Conservation (phyloP, 257 asterid species). For the Orobanche coerulescens region DNA sequence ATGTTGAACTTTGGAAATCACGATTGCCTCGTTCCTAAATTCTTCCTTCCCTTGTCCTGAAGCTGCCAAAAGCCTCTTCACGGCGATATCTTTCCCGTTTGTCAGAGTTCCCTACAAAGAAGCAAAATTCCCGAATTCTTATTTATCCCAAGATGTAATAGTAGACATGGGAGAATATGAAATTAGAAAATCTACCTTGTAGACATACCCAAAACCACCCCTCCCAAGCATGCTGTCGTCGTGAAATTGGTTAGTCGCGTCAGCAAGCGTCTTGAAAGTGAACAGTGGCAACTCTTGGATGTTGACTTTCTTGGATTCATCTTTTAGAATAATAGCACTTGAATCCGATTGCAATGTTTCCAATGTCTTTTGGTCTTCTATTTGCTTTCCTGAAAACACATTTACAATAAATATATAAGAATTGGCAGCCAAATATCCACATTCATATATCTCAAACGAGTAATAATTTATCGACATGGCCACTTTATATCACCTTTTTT, state of each 20-base stretch:
- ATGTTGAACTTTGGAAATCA: constrained; percentile 40
- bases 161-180: too few species aligned
- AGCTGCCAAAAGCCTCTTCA: constrained; percentile 32
- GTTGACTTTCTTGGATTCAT: constrained; percentile 16
- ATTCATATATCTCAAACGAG: too few species aligned
- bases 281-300: constrained; percentile 29
- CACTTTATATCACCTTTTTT: not conserved
- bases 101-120: constrained; percentile 23
- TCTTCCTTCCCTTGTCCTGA: constrained; percentile 33
- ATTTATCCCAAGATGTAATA: not conserved
- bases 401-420: not conserved
- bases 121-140: not conserved
- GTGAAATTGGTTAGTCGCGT: constrained; percentile 28
- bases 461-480: not conserved
- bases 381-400: not conserved
- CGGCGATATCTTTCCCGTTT: constrained; percentile 30
- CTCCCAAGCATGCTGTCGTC: constrained; percentile 24
- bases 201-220: constrained; percentile 41
- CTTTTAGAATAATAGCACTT: constrained; percentile 12
- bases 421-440: too few species aligned
- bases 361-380: not conserved
- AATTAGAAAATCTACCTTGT: constrained; percentile 19
- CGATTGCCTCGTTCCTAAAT: constrained; percentile 32
- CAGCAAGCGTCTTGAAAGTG: constrained; percentile 26
- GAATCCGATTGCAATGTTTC: constrained; percentile 18